Evolutionary conservation across 83 land plant species (phyloP).

Genomic region (Diphasiastrum complanatum): DNA sequence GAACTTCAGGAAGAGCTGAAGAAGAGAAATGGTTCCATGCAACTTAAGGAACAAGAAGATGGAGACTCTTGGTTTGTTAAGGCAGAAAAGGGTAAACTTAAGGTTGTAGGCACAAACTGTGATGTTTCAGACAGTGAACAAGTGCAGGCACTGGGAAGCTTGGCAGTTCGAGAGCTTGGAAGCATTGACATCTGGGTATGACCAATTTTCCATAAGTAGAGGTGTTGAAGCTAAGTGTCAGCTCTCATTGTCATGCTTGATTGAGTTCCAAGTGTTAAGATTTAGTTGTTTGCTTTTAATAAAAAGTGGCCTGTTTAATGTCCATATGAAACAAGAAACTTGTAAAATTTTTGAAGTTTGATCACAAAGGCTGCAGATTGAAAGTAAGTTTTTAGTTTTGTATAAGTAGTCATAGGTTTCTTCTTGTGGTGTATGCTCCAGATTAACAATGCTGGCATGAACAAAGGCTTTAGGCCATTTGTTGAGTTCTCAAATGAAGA

Average conservation of each 20-base stretch:
- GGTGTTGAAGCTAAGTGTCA: neutral
- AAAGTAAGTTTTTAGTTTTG: neutral
- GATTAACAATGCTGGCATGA: conserved; percentile 96
- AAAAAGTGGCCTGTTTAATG: no score
- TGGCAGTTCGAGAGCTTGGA: conserved; percentile 71
- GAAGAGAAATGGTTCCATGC: conserved; percentile 16
- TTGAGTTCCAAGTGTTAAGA: neutral
- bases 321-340: no score
- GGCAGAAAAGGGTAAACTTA: conserved; percentile 26
- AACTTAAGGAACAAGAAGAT: conserved; percentile 27
- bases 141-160: conserved; percentile 61
- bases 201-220: neutral
- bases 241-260: neutral
- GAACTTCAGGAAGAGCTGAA: conserved; percentile 69
- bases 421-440: conserved; percentile 21
- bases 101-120: conserved; percentile 80
- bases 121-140: conserved; percentile 79
- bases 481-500: conserved; percentile 84
- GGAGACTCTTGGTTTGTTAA: conserved; percentile 20
- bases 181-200: conserved; percentile 89
- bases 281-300: no score
- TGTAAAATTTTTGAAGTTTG: no score
- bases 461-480: conserved; percentile 93
- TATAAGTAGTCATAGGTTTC: neutral
- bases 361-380: no score